Percentiles rank a stretch among this genome's conserved stretches.
Evolutionary conservation across 108 stramenopile species (phyloP).

Genomic region (Schizochytrium sp.): DNA sequence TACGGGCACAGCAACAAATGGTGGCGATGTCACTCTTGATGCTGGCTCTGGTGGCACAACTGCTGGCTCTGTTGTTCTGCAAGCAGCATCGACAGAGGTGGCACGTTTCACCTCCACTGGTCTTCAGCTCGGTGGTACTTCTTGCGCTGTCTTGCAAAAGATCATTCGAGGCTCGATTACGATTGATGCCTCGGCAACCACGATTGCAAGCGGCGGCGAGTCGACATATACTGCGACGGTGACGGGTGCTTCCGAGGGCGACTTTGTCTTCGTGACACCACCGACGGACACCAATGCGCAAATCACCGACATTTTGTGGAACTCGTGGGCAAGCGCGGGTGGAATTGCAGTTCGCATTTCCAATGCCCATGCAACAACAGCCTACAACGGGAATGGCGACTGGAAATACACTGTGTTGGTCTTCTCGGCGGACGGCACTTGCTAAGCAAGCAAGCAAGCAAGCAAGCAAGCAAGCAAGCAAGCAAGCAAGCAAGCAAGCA

Average conservation of each 20-base stretch:
- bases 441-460: not conserved
- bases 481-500: too few species aligned
- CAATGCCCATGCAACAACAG: not conserved
- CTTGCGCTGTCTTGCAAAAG: not conserved
- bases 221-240: not conserved
- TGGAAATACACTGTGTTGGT: slow-evolving; percentile 2
- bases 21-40: not conserved
- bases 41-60: not conserved
- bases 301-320: not conserved
- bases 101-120: not conserved
- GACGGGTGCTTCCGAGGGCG: not conserved
- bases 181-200: not conserved
- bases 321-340: not conserved
- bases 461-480: too few species aligned
- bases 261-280: not conserved
- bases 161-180: not conserved
- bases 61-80: not conserved
- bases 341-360: not conserved
- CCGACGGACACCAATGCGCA: not conserved
- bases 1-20: not conserved
- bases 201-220: not conserved
- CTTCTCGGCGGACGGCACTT: not conserved
- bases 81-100: not conserved
- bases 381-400: not conserved
- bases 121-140: not conserved